Conservation (phyloP, 352 stramenopile genomes). For the Pelagophyceae sp. region DNA sequence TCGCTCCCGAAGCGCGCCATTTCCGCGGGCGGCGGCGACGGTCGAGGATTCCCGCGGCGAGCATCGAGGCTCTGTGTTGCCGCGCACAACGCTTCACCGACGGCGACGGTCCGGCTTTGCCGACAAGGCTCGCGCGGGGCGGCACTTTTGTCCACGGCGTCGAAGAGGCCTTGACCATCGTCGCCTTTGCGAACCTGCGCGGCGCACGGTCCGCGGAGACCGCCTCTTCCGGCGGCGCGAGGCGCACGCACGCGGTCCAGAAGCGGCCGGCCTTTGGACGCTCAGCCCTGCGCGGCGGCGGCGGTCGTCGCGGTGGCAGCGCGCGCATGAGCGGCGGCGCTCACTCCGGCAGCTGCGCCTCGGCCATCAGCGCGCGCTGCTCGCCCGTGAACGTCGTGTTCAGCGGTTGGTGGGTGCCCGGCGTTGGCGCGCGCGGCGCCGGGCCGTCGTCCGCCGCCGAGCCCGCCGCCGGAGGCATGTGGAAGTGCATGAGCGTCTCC, state of each 20-base stretch:
- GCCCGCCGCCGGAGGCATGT: background rate
- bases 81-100: too few relatives aligned
- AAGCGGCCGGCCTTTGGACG: too few relatives aligned
- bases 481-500: background rate
- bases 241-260: background rate
- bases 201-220: too few relatives aligned
- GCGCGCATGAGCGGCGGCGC: too few relatives aligned
- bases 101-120: background rate
- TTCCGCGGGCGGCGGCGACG: too few relatives aligned
- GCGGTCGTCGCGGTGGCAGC: background rate
- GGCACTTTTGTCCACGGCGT: background rate
- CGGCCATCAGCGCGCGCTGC: background rate
- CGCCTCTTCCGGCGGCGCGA: too few relatives aligned
- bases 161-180: background rate
- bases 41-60: background rate
- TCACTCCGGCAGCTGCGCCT: too few relatives aligned
- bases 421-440: too few relatives aligned
- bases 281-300: background rate
- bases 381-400: background rate
- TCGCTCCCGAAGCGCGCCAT: too few relatives aligned
- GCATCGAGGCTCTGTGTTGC: too few relatives aligned
- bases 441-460: background rate
- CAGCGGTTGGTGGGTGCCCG: background rate
- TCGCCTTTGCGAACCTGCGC: background rate
- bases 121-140: background rate